Conservation (phyloP, 2,329 filamentous ascomycete species). For the Nannizzia gypsea region DNA sequence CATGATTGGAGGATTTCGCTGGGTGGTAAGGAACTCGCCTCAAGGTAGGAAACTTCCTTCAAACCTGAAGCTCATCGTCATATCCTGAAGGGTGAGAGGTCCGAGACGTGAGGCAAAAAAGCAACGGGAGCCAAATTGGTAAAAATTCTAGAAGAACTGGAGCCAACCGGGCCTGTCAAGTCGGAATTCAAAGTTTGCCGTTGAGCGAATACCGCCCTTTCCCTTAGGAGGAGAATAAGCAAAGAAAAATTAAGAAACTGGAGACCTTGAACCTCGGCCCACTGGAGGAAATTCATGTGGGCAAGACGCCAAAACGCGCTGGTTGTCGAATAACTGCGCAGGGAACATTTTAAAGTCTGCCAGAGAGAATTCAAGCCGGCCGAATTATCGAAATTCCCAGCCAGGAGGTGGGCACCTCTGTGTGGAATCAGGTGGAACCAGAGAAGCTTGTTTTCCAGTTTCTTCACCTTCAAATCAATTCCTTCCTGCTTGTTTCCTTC, state of each 20-base stretch:
- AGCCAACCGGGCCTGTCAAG: slow-evolving; percentile 1
- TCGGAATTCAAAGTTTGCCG: neutral
- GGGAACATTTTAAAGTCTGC: neutral
- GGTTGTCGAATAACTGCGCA: neutral
- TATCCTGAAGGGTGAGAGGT: neutral
- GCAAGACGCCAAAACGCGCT: neutral
- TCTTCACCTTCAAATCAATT: neutral
- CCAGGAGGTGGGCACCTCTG: neutral
- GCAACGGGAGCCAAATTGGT: neutral
- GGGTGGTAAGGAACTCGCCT: neutral
- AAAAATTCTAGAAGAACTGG: slow-evolving; percentile 9
- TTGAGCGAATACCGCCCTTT: neutral
- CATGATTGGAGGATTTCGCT: neutral
- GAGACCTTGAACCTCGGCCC: neutral
- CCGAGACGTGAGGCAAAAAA: neutral
- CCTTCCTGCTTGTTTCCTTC: neutral
- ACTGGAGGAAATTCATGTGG: slow-evolving; percentile 2
- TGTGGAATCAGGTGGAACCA: slow-evolving; percentile 1
- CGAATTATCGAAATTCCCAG: slow-evolving; percentile 1
- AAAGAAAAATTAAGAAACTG: slow-evolving; percentile 1
- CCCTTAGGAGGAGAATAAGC: neutral
- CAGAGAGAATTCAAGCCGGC: neutral
- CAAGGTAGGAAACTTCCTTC: neutral
- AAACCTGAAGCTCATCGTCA: neutral
- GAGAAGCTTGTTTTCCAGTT: slow-evolving; percentile 1